phyloP scores from a whole-genome alignment of 164 flowering plant species.

The Taxillus chinensis region DNA sequence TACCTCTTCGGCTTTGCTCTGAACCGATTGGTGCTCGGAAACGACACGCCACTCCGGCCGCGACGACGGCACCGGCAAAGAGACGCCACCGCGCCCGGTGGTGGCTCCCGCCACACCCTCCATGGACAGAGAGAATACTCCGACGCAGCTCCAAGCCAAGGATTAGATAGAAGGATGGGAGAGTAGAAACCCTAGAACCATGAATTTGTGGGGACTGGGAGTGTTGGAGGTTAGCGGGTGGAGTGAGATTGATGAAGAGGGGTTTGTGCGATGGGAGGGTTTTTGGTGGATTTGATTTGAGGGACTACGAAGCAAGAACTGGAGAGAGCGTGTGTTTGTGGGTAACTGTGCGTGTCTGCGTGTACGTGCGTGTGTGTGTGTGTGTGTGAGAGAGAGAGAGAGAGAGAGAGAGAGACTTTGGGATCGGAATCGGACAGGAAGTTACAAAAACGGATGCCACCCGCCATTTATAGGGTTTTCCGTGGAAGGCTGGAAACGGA shows the following conservation, averaged over 20 bases:
- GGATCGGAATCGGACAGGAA: slow-evolving; percentile 3
- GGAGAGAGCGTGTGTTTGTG: too few species aligned
- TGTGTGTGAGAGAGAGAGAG: too few species aligned
- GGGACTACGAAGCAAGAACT: too few species aligned
- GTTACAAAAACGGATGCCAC: slow-evolving; percentile 7
- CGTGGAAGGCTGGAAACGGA: too few species aligned
- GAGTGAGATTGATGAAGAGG: not conserved
- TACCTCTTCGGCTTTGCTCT: slow-evolving; percentile 43
- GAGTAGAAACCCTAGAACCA: slow-evolving; percentile 20
- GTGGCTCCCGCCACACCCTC: slow-evolving; percentile 48
- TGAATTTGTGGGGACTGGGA: not conserved
- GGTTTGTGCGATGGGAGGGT: not conserved
- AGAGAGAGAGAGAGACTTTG: slow-evolving; percentile 12
- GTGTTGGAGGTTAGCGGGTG: too few species aligned
- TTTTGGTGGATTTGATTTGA: too few species aligned
- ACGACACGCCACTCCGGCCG: slow-evolving; percentile 87
- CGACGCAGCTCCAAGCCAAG: slow-evolving; percentile 1
- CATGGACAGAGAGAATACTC: slow-evolving; percentile 26
- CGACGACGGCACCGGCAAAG: slow-evolving; percentile 37
- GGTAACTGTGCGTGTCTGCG: too few species aligned
- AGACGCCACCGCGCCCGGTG: slow-evolving; percentile 36
- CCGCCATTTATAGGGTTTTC: slow-evolving; percentile 27
- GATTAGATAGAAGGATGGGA: not conserved
- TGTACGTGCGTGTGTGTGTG: too few species aligned
- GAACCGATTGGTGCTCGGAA: slow-evolving; percentile 44